Evolutionary conservation across 176 grass and related monocot genomes (phyloP).

Genomic region (Tillandsia fasciculata): DNA sequence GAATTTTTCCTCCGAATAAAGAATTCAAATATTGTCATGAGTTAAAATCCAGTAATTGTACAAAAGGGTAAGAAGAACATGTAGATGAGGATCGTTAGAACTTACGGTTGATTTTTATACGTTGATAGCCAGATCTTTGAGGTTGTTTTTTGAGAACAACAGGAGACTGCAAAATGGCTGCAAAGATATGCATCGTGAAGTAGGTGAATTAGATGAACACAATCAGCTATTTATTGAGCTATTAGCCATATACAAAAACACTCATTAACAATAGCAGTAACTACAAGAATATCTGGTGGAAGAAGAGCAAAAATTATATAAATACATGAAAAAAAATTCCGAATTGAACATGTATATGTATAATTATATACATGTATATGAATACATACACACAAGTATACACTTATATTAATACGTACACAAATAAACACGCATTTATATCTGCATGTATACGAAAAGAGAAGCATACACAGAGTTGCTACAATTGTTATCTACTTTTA

Average conservation of each 20-base stretch:
- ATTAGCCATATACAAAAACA: background rate
- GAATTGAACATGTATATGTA: too few relatives aligned
- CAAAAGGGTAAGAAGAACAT: background rate
- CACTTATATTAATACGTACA: too few relatives aligned
- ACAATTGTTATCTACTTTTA: too few relatives aligned
- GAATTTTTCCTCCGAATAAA: background rate
- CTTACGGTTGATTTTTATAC: slow-evolving; percentile 87
- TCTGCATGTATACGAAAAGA: too few relatives aligned
- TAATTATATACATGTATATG: too few relatives aligned
- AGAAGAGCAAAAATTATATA: slow-evolving; percentile 12
- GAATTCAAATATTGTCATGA: background rate
- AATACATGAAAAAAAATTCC: slow-evolving; percentile 10
- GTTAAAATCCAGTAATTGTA: background rate
- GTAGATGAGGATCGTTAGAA: background rate
- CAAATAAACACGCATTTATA: too few relatives aligned
- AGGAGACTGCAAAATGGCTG: slow-evolving; percentile 77
- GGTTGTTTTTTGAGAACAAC: slow-evolving; percentile 39
- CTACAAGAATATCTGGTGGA: background rate
- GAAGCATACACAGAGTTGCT: too few relatives aligned
- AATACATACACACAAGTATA: too few relatives aligned
- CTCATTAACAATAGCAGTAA: too few relatives aligned
- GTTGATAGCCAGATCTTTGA: slow-evolving; percentile 50
- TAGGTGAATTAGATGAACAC: background rate
- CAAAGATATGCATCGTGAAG: slow-evolving; percentile 8
- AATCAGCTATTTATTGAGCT: background rate